A percentile compares a stretch with the other conserved stretches of the same genome.
Evolutionary conservation across 2,329 filamentous ascomycete genomes (phyloP).

Genomic region (Lachnellula arida): DNA sequence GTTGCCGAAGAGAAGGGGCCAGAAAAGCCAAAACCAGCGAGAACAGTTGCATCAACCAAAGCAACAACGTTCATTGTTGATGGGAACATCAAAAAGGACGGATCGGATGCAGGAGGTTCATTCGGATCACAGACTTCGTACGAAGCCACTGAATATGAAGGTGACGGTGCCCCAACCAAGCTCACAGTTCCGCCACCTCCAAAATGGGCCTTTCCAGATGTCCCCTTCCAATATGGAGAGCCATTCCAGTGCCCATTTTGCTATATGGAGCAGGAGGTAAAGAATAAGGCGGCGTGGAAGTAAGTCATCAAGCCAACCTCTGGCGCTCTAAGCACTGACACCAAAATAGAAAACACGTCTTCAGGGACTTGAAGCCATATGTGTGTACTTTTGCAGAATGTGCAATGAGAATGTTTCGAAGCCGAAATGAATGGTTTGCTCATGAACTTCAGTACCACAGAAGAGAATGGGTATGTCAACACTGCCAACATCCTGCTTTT

Average conservation of each 20-base stretch:
- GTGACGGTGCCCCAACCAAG: not conserved
- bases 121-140: slow-evolving; percentile 25
- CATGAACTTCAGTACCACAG: slow-evolving; percentile 32
- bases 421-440: slow-evolving; percentile 30
- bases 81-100: slow-evolving; percentile 2
- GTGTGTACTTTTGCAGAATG: slow-evolving; percentile 34
- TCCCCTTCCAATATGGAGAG: slow-evolving; percentile 22
- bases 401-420: slow-evolving; percentile 27
- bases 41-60: slow-evolving; percentile 17
- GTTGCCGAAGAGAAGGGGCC: not conserved
- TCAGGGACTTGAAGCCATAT: slow-evolving; percentile 33
- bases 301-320: slow-evolving; percentile 1
- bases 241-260: slow-evolving; percentile 25
- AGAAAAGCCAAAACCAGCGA: slow-evolving; percentile 3
- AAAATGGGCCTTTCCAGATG: slow-evolving; percentile 17
- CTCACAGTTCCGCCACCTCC: slow-evolving; percentile 19
- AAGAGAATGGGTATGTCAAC: slow-evolving; percentile 25
- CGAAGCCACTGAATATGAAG: slow-evolving; percentile 16
- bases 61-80: slow-evolving; percentile 22
- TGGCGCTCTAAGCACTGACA: not conserved
- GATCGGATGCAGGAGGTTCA: slow-evolving; percentile 7
- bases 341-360: slow-evolving; percentile 27
- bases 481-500: slow-evolving; percentile 17
- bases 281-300: slow-evolving; percentile 20
- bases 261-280: slow-evolving; percentile 20